Evolutionary conservation across 139 green algal species (phyloP).

Genomic region (Deuterostichococcus epilithicus): DNA sequence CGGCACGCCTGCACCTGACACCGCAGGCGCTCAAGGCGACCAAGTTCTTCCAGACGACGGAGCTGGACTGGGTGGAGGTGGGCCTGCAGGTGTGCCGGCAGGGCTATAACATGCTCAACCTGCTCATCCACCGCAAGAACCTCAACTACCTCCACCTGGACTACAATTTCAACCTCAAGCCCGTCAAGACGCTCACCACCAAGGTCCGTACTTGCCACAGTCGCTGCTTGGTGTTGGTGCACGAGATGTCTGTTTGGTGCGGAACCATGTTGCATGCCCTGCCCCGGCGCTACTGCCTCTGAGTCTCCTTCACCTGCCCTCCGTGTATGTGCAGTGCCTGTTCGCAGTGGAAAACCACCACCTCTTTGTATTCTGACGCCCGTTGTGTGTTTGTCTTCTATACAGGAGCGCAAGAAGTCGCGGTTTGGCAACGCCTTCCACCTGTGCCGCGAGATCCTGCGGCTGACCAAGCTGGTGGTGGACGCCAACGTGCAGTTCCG

Average conservation of each 20-base stretch:
- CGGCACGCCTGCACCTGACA: too few species aligned
- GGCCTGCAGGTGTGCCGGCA: conserved; percentile 98
- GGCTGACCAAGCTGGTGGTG: conserved; percentile 98
- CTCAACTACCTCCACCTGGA: conserved; percentile 99
- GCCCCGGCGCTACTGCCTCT: too few species aligned
- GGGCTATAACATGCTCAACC: conserved; percentile 99
- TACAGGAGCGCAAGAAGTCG: conserved; percentile 94
- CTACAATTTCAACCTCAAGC: conserved; percentile 99
- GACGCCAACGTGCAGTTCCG: conserved; percentile 96
- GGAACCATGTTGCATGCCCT: too few species aligned
- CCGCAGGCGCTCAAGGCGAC: conserved; percentile 76
- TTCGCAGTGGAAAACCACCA: too few species aligned
- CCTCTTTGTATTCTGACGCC: too few species aligned
- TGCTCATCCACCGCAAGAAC: conserved; percentile 99
- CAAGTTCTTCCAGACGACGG: conserved; percentile 99
- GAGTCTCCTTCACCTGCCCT: too few species aligned
- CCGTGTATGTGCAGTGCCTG: too few species aligned
- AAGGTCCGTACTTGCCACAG: conserved; percentile 50
- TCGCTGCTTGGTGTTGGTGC: too few species aligned
- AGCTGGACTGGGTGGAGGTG: conserved; percentile 99
- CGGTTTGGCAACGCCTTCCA: conserved; percentile 99
- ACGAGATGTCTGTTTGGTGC: too few species aligned
- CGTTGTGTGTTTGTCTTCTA: too few species aligned
- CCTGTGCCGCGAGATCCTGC: conserved; percentile 97
- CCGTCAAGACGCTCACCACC: conserved; percentile 99